Evolutionary conservation across 2,329 filamentous ascomycete species (phyloP), one percentile per base, ranked within the genome.

Genomic region (Penicillium expansum): DNA sequence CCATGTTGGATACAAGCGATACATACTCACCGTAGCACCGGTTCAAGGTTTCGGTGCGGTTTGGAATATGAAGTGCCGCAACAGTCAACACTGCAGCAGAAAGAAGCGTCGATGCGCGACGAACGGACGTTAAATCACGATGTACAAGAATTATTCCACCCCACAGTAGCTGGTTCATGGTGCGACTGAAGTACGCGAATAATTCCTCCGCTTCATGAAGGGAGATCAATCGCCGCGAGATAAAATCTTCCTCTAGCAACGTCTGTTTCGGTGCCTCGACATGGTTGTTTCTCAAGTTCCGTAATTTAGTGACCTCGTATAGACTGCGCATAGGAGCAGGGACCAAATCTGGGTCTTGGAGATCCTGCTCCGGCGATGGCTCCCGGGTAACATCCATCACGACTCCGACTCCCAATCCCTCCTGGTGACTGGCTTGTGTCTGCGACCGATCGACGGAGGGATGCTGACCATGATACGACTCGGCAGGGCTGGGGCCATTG

Each of bases 11-110:
- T 41, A 86, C 80, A 13, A 86, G 74, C 0, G 79, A 74, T 1
- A 83, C 78, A 61, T 86, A 85, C 58, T 85, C 83, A 51, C 77
- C 77, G 65, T 82, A 85, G 66, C 83, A 85, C 2, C 76, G 69
- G 4, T 79, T 78, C 56, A 86, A 81, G 3, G 81, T 79, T 14
- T 75, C 73, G 5, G 80, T 81, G 48, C 79, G 80, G 39, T 78
- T 79, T 1, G 83, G 81, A 38, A 85, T 81, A 64, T 86, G 83
- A 2, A 86, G 74, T 0, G 83, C 82, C 3, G 82, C 80, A 1
- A 86, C 83, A 0, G 83, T 83, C 6, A 84, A 75, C 22, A 84
- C 82, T 0, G 81, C 80, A 0, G 79, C 82, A 0, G 83, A 80
- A 11, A 86, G 73, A 1, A 85, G 73, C 0, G 82, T 78, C 2